Percentiles rank a stretch among this genome's conserved stretches.
These are phyloP conservation scores for Telopea speciosissima DNA, from an alignment of 177 flowering plant genomes.

Conservation along the genomic window DNA sequence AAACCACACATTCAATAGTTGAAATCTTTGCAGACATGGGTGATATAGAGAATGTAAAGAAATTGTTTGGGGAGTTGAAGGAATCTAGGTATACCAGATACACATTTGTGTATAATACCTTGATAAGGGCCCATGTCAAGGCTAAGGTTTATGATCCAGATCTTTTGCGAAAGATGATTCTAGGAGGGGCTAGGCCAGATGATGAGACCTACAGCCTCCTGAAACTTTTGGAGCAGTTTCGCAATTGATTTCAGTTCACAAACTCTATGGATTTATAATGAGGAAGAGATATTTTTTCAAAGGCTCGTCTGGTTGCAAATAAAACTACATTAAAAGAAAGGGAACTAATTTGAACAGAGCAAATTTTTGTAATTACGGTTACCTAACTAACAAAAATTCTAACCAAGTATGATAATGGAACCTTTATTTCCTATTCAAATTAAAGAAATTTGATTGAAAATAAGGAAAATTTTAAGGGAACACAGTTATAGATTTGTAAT, in stretches of 20 bases:
- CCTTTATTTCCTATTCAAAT: no score
- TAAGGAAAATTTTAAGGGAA: no score
- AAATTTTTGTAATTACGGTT: no score
- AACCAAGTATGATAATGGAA: no score
- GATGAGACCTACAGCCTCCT: slow-evolving; percentile 81
- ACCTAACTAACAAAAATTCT: no score
- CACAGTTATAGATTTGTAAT: no score
- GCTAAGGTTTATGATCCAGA: slow-evolving; percentile 69
- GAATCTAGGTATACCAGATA: slow-evolving; percentile 61
- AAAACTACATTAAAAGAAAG: no score
- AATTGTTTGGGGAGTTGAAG: slow-evolving; percentile 60
- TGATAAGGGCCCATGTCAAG: slow-evolving; percentile 78
- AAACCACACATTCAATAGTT: slow-evolving; percentile 69
- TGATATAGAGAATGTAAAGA: slow-evolving; percentile 71
- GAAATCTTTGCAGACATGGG: slow-evolving; percentile 74
- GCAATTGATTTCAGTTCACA: slow-evolving; percentile 14
- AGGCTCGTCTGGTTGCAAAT: no score
- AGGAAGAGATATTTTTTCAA: no score
- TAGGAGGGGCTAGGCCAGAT: slow-evolving; percentile 91
- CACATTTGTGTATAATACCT: slow-evolving; percentile 76
- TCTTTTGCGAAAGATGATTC: slow-evolving; percentile 75
- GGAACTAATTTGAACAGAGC: no score
- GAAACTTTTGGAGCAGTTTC: slow-evolving; percentile 67
- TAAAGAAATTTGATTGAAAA: no score
- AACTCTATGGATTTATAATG: no score